Conservation (phyloP, 805 yeast species). For the Metschnikowia arizonensis region DNA sequence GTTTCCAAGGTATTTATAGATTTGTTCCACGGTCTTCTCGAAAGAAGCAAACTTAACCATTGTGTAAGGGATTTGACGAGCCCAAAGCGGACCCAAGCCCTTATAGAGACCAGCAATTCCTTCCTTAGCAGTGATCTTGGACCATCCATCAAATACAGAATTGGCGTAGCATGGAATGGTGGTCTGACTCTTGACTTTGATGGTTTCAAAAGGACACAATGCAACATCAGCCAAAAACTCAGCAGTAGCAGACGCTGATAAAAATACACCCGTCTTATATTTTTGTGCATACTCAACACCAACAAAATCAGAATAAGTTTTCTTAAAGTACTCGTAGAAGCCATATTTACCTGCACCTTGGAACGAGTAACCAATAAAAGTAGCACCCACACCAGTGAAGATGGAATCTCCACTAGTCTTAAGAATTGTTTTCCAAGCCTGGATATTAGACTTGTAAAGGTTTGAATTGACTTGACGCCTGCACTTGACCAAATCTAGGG, state of each 20-base stretch:
- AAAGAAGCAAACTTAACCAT: constrained; percentile 96
- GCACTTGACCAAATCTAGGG: constrained; percentile 89
- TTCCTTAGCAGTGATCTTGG: constrained; percentile 59
- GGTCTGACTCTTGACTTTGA: constrained; percentile 92
- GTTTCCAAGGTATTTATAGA: constrained; percentile 70
- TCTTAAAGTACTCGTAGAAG: constrained; percentile 86
- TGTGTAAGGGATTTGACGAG: constrained; percentile 96
- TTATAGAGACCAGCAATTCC: constrained; percentile 77
- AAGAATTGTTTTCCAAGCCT: constrained; percentile 77
- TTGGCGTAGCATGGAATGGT: constrained; percentile 81
- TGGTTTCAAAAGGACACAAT: constrained; percentile 92
- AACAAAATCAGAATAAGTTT: constrained; percentile 61
- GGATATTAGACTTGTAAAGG: constrained; percentile 69
- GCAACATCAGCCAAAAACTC: constrained; percentile 89
- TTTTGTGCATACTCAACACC: constrained; percentile 60
- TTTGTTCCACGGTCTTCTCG: constrained; percentile 81
- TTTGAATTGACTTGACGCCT: constrained; percentile 81
- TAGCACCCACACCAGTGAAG: constrained; percentile 88
- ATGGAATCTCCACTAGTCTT: constrained; percentile 75
- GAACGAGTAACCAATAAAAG: constrained; percentile 85
- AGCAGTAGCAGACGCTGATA: constrained; percentile 88
- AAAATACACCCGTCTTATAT: constrained; percentile 68
- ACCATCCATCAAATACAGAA: constrained; percentile 61
- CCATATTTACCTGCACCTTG: constrained; percentile 99
- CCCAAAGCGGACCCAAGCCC: constrained; percentile 91